phyloP scores from a whole-genome alignment of 129 eudicot species.

The Chrysanthemum lavandulifolium region DNA sequence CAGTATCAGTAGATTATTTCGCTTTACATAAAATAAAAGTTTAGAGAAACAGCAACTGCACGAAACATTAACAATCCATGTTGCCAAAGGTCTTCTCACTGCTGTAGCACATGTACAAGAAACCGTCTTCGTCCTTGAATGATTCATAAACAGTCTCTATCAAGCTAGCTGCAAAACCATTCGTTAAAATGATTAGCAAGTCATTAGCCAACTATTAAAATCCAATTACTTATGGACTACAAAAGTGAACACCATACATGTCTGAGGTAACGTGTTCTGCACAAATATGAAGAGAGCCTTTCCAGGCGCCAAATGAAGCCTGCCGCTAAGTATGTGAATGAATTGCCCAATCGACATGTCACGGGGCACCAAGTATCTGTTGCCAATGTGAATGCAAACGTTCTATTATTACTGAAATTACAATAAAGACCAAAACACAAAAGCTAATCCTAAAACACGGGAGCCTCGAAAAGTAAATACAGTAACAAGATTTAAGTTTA shows the following conservation, averaged over 20 bases:
- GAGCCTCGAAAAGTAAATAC: neutral
- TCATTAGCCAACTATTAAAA: neutral
- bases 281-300: conserved; percentile 90
- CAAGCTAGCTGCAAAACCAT: conserved; percentile 65
- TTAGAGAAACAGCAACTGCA: conserved; percentile 4
- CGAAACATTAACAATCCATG: neutral
- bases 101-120: conserved; percentile 20
- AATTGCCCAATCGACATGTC: conserved; percentile 92
- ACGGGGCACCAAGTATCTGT: conserved; percentile 81
- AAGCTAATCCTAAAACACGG: neutral
- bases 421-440: neutral
- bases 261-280: conserved; percentile 79
- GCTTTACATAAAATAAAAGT: conserved; percentile 27
- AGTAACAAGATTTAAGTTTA: neutral
- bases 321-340: conserved; percentile 64
- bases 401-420: neutral
- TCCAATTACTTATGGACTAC: neutral
- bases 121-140: conserved; percentile 70
- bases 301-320: conserved; percentile 82
- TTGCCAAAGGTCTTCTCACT: conserved; percentile 84
- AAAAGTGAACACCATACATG: conserved; percentile 54
- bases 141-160: conserved; percentile 74
- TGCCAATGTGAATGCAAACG: neutral
- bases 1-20: neutral
- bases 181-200: neutral